Base-by-base conservation (phyloP, 805 yeast species). In the Yamadazyma tumulicola region DNA sequence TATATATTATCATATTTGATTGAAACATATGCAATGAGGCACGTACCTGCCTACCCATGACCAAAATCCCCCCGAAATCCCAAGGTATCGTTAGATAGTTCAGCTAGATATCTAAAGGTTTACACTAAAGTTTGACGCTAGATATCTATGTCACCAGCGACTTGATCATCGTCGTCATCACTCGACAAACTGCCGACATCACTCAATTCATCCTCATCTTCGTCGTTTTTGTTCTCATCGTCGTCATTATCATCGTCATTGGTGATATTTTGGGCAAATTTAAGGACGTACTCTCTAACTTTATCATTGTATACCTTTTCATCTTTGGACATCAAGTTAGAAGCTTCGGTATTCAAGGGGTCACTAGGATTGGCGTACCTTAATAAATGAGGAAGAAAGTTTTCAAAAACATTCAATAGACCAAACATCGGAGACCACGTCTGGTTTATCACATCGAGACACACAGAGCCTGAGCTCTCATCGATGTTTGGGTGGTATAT, bases 401-500 rank as follows among this genome's bases (percentile, higher is more conserved):
- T 81, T 52, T 91, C 97, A 55, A 93, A 86, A 17, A 91, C 85
- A 55, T 93, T 93, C 45, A 81, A 68, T 45, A 93, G 73, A 36
- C 93, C 97, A 67, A 88, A 91, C 87, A 91, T 85, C 2, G 98
- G 97, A 26, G 95, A 85, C 98, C 98, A 91, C 0, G 97, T 87
- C 54, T 91, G 96, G 57, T 91, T 91, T 44, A 91, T 89, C 12
- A 93, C 97, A 57, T 91, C 97, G 32, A 91, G 75, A 60, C 98
- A 91, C 5, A 91, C 96, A 0, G 94, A 79, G 0, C 98, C 98
- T 1, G 79, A 80, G 18, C 78, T 72, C 55, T 88, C 94, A 55
- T 91, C 98, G 42, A 91, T 88, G 53, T 91, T 91, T 5, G 98
- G 98, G 57, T 91, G 98, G 61, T 78, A 89, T 13, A 93, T 91